These are phyloP conservation scores for Eucalyptus cladocalyx DNA, from an alignment of 345 rosid species.

Conservation along the genomic window DNA sequence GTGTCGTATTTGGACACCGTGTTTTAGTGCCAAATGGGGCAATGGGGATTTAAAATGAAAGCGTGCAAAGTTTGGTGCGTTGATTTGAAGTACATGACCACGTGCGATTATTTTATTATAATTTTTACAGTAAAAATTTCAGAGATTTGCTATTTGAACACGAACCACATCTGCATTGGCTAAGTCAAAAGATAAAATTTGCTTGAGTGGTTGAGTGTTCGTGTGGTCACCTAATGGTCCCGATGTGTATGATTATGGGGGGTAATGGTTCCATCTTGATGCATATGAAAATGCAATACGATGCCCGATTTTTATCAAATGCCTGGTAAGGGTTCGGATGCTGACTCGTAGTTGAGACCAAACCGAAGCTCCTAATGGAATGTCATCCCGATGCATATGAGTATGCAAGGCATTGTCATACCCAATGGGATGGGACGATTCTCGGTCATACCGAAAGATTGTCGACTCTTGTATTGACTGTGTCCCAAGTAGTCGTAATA, in stretches of 20 bases:
- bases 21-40: no score
- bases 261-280: no score
- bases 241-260: no score
- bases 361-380: no score
- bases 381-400: accelerated
- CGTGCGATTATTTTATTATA: accelerated
- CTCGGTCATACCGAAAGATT: accelerated
- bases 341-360: accelerated
- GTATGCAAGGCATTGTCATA: accelerated
- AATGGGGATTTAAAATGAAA: no score
- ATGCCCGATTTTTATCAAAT: accelerated
- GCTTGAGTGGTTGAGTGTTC: no score
- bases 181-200: no score
- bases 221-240: no score
- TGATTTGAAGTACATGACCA: no score
- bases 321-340: accelerated
- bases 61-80: accelerated
- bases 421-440: accelerated
- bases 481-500: no score
- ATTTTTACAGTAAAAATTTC: no score
- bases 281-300: accelerated
- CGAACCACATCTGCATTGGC: accelerated
- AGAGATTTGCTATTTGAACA: no score
- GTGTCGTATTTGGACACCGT: accelerated
- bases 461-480: accelerated